A percentile compares a stretch with the other conserved stretches of the same genome.
Evolutionary conservation across 441 rosid species (phyloP).

Genomic region (Mallotus repandus): DNA sequence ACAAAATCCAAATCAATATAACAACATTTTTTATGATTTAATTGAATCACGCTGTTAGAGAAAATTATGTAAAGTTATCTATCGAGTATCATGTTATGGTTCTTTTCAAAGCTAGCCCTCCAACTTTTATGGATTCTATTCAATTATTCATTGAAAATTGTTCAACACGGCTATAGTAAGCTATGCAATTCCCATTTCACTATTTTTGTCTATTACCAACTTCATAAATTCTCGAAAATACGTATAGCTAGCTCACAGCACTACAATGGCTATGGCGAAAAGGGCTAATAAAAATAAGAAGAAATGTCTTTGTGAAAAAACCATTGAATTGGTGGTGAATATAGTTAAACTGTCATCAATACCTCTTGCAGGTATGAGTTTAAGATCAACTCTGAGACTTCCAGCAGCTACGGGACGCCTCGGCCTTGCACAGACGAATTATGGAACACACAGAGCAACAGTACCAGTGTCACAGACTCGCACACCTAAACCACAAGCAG

Average conservation of each 20-base stretch:
- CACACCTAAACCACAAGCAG: not conserved
- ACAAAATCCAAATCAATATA: too few relatives aligned
- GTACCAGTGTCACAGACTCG: too few relatives aligned
- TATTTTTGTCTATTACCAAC: not conserved
- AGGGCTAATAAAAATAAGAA: slow-evolving; percentile 15
- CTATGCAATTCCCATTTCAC: too few relatives aligned
- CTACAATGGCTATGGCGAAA: slow-evolving; percentile 5
- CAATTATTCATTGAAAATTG: not conserved
- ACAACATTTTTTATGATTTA: too few relatives aligned
- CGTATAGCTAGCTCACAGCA: not conserved
- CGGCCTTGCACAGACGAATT: not conserved
- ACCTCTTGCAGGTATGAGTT: slow-evolving; percentile 24
- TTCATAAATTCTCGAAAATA: not conserved
- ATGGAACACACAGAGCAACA: not conserved
- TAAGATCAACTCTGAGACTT: slow-evolving; percentile 8
- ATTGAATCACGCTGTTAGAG: too few relatives aligned
- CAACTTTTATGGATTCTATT: too few relatives aligned
- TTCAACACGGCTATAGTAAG: too few relatives aligned
- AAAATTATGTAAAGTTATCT: too few relatives aligned
- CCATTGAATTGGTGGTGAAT: slow-evolving; percentile 23
- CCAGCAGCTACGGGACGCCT: slow-evolving; percentile 3
- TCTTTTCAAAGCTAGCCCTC: too few relatives aligned
- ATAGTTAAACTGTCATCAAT: slow-evolving; percentile 26
- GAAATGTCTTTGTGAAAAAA: slow-evolving; percentile 27
- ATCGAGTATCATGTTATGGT: too few relatives aligned